These are phyloP conservation scores for Pseudocercospora fijiensis DNA, from an alignment of 2,329 filamentous ascomycete genomes.

Conservation along the genomic window DNA sequence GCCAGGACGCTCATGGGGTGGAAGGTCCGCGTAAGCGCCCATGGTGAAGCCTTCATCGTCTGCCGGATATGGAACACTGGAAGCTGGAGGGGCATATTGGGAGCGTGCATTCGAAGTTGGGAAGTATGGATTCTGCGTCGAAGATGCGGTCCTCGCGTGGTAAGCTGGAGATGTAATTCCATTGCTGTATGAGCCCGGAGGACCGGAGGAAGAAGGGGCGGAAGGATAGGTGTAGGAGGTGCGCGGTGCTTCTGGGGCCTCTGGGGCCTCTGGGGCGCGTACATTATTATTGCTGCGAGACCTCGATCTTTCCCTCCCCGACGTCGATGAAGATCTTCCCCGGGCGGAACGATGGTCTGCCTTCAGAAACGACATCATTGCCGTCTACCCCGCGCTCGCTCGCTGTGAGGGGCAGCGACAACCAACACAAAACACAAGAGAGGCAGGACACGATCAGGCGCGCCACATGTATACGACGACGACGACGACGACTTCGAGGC, in stretches of 20 bases:
- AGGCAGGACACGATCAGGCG: not conserved
- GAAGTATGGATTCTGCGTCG: slow-evolving; percentile 21
- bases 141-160: slow-evolving; percentile 43
- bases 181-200: slow-evolving; percentile 27
- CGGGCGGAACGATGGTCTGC: slow-evolving; percentile 44
- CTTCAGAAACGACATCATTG: slow-evolving; percentile 35
- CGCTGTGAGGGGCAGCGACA: not conserved
- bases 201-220: slow-evolving; percentile 17
- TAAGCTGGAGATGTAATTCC: slow-evolving; percentile 37
- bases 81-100: slow-evolving; percentile 21
- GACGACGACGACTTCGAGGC: not conserved
- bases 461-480: not conserved
- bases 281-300: slow-evolving; percentile 45
- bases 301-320: slow-evolving; percentile 37
- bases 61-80: slow-evolving; percentile 30
- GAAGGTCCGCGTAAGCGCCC: slow-evolving; percentile 47
- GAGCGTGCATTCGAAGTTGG: slow-evolving; percentile 15
- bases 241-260: slow-evolving; percentile 32
- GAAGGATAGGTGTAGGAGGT: slow-evolving; percentile 25
- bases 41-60: slow-evolving; percentile 42
- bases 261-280: slow-evolving; percentile 38
- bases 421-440: not conserved
- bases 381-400: not conserved
- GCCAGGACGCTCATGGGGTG: slow-evolving; percentile 46
- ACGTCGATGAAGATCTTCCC: slow-evolving; percentile 46